A percentile compares a stretch with the other conserved stretches of the same genome.
Evolutionary conservation across 352 stramenopile species (phyloP).

Genomic region (Pythium coloratum): DNA sequence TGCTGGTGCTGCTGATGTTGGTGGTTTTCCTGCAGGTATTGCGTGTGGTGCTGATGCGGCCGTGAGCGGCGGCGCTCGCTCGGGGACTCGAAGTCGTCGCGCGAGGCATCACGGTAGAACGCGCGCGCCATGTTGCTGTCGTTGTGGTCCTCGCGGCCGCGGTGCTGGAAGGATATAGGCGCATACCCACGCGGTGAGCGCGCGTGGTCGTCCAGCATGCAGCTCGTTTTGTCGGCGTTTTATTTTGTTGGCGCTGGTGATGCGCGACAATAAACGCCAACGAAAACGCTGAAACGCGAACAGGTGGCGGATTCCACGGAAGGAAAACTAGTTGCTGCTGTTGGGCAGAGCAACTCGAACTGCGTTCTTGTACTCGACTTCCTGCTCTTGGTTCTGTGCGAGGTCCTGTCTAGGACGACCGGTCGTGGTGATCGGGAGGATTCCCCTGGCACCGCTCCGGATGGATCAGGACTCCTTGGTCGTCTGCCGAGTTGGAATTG

Average conservation of each 20-base stretch:
- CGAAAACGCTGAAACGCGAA: conserved; percentile 2
- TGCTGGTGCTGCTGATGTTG: not conserved
- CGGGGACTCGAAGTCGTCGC: not conserved
- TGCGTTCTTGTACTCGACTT: not conserved
- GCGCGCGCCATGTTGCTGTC: not conserved
- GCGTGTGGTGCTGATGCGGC: not conserved
- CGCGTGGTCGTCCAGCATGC: not conserved
- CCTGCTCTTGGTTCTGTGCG: not conserved
- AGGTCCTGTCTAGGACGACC: not conserved
- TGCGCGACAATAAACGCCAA: conserved; percentile 1
- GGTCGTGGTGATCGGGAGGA: not conserved
- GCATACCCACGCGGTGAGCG: not conserved
- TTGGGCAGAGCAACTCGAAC: not conserved
- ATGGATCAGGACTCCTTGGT: conserved; percentile 2
- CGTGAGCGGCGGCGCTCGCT: not conserved
- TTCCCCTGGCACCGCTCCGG: not conserved
- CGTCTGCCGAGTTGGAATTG: not conserved
- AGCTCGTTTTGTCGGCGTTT: not conserved
- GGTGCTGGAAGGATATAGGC: not conserved
- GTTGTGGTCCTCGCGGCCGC: not conserved
- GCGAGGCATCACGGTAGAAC: not conserved
- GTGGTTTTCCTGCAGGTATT: not conserved
- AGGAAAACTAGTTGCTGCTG: not conserved
- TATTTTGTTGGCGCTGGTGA: not conserved
- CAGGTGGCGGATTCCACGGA: conserved; percentile 5